phyloP scores from a whole-genome alignment of 2,329 filamentous ascomycete species.

The Apiospora kogelbergensis region DNA sequence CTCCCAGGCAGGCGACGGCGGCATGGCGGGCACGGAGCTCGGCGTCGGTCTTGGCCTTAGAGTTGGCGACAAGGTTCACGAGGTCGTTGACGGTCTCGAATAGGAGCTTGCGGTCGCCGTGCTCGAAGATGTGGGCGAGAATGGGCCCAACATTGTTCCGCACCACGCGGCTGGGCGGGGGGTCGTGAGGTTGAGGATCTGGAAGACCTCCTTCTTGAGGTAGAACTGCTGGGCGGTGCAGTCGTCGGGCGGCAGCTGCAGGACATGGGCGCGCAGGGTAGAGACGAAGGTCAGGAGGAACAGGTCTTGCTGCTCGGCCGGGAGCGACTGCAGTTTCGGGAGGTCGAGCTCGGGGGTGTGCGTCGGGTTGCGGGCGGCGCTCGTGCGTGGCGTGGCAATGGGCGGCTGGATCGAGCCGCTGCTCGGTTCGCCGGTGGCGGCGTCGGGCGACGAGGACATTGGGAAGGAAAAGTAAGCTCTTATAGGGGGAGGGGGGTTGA shows the following conservation, averaged over 20 bases:
- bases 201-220: conserved; percentile 91
- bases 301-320: conserved; percentile 92
- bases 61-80: conserved; percentile 66
- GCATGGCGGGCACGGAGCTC: conserved; percentile 83
- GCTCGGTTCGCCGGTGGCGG: conserved; percentile 34
- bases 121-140: conserved; percentile 77
- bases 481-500: neutral
- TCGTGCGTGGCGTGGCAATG: conserved; percentile 25
- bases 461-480: conserved; percentile 12
- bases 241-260: conserved; percentile 71
- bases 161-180: conserved; percentile 86
- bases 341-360: conserved; percentile 81
- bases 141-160: conserved; percentile 86
- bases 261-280: conserved; percentile 77
- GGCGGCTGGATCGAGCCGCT: conserved; percentile 23
- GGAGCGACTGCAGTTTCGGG: conserved; percentile 82
- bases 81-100: conserved; percentile 95
- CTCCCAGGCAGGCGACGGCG: conserved; percentile 81
- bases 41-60: conserved; percentile 73
- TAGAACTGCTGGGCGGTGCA: conserved; percentile 87
- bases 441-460: conserved; percentile 32
- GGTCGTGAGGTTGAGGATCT: conserved; percentile 80
- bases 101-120: conserved; percentile 86
- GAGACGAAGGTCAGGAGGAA: conserved; percentile 89
- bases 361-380: conserved; percentile 39